Evolutionary conservation across 257 asterid species (phyloP), one percentile per base, ranked within the genome.

Genomic region (Fraxinus americana): DNA sequence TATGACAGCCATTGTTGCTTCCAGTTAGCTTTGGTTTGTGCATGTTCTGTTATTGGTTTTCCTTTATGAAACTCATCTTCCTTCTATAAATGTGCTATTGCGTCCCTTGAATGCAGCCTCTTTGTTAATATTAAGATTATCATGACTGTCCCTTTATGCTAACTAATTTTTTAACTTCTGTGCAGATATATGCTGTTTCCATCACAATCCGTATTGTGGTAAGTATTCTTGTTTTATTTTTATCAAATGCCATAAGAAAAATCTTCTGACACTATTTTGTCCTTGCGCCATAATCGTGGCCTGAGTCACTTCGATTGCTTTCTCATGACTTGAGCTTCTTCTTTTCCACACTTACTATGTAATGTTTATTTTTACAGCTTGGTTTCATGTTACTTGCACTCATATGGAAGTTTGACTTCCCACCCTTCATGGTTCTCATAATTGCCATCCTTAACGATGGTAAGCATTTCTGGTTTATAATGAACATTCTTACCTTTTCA

Each of bases 341-440:
- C 23, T 17, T 14, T 8, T 69, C 25, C 29, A 21, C 7, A 21
- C 30, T 43, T 69, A 39, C 19, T 1, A 30, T 34, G 52, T 70
- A 36, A 70, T 25, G 7, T 72, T 72, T 72, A 13, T 16, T 66
- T 71, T 35, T 77, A 74, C 85, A 80, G 85, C 81, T 84, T 16
- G 87, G 87, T 59, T 84, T 84, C 70, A 80, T 84, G 87, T 57
- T 80, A 75, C 87, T 80, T 61, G 76, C 80, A 8, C 80, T 41
- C 4, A 36, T 80, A 21, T 84, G 87, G 87, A 81, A 80, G 77
- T 86, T 86, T 41, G 84, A 86, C 75, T 86, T 86, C 71, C 85
- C 89, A 52, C 89, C 89, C 17, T 86, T 86, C 78, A 83, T 86
- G 89, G 89, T 86, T 71, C 87, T 86, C 25, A 83, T 86, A 52